Base-by-base conservation (phyloP, 1,284 basidiomycete species). In the Irpex lacteus region DNA sequence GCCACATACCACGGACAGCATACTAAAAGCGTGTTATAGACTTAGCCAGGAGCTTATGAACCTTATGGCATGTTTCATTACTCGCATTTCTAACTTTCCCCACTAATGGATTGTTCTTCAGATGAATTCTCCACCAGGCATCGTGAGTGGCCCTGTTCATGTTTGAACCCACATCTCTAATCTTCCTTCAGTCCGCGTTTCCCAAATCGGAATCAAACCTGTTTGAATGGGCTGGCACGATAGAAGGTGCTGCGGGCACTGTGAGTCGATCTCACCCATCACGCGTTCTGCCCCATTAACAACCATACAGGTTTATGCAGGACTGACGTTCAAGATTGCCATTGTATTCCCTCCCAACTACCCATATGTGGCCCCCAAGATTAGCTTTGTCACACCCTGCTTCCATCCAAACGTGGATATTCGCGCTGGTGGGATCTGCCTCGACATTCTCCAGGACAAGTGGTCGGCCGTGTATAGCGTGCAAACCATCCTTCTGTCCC, bases 401-500 rank as follows among this genome's bases (percentile, higher is more conserved):
- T 95, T 85, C 76, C 92, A 94, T 70, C 92, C 92, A 9, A 95
- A 95, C 69, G 91, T 95, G 53, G 93, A 94, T 73, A 82, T 94
- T 64, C 80, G 77, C 15, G 84, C 86, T 44, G 93, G 93, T 44
- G 85, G 90, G 37, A 94, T 95, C 69, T 95, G 93, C 75, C 81
- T 95, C 55, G 92, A 94, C 71, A 93, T 94, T 70, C 77, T 94
- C 54, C 91, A 93, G 90, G 92, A 95, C 75, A 92, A 95, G 73
- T 95, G 93, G 93, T 93, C 91, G 9, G 93, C 94, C 7, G 89
- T 95, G 2, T 94, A 95, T 74, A 93, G 91, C 63, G 94, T 95
- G 36, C 91, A 94, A 68, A 94, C 92, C 0, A 91, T 95, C 54
- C 82, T 95, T 11, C 78, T 95, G n/a, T 95, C 93, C 6, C 75